Base-by-base conservation (phyloP, 371 early-diverging fungal species). In the Apophysomyces trapeziformis region DNA sequence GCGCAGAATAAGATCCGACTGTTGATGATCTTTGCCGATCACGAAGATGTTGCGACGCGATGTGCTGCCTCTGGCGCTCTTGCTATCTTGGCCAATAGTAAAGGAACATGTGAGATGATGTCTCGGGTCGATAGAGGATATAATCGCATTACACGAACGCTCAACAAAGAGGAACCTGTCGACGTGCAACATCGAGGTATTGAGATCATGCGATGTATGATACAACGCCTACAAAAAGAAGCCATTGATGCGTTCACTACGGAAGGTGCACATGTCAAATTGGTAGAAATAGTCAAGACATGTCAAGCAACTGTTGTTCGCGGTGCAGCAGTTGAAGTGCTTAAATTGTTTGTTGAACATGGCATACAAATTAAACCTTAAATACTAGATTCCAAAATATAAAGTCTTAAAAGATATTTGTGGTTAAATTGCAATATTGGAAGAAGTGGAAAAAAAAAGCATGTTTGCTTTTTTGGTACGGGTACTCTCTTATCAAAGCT, bases 21-120 rank as follows among this genome's bases (percentile, higher is more conserved):
- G 38, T 72, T 96, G 71, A 75, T 96, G 35, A 95, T 96, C 1
- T 75, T 98, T 26, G 89, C 92, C 1, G 95, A 95, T 60, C 86
- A 87, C 35, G 96, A 96, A 32, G 96, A 96, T 70, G 76, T 85
- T 39, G 89, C 83, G 26, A 96, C 96, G 8, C 74, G 92, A 32
- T 78, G 93, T 11, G 98, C 98, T 1, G 94, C 96, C 0, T 86
- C 91, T 1, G 98, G 97, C 12, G 91, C 93, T 0, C 62, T 98
- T 38, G 97, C 98, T 1, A 93, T 96, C 35, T 79, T 98, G 45
- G 81, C 88, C 3, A 82, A 85, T 11, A 81, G 80, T 43, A 67
- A 69, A 9, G 85, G 83, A 32, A 84, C 87, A 21, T 85, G 87
- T 60, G 66, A 75, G 9, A 75, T 85, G 75, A 79, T 92, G 32